Percentiles rank a stretch among this genome's conserved stretches.
Conservation (phyloP, 2,329 filamentous ascomycete species). For the Ceratocystis cubensis region DNA sequence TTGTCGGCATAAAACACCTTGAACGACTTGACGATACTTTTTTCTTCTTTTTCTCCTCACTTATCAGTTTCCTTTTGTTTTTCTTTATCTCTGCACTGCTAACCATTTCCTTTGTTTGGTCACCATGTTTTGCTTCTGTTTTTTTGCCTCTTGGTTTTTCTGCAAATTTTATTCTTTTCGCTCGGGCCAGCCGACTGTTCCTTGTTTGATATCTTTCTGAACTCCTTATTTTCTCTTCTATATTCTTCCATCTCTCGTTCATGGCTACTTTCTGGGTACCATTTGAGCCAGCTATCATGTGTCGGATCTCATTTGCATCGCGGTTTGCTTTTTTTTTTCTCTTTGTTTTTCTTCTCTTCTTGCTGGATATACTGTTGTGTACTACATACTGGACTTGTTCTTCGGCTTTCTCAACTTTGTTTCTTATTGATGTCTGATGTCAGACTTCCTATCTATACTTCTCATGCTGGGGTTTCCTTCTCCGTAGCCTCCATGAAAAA, state of each 20-base stretch:
- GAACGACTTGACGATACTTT: slow-evolving; percentile 19
- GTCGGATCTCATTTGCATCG: slow-evolving; percentile 15
- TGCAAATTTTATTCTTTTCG: background rate
- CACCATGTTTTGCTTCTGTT: slow-evolving; percentile 8
- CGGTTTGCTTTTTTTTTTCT: background rate
- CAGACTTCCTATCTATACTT: background rate
- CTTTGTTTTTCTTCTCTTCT: slow-evolving; percentile 8
- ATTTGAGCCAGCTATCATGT: slow-evolving; percentile 6
- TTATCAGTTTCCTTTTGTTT: slow-evolving; percentile 5
- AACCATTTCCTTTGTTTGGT: slow-evolving; percentile 6
- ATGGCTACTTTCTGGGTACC: slow-evolving; percentile 1
- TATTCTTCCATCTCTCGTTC: slow-evolving; percentile 8
- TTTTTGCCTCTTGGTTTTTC: slow-evolving; percentile 8
- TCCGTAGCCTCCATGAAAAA: background rate
- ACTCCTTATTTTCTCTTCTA: background rate
- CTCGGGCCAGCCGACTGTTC: slow-evolving; percentile 11
- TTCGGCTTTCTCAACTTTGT: background rate
- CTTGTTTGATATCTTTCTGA: slow-evolving; percentile 13
- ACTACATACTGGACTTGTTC: slow-evolving; percentile 4
- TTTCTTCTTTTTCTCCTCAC: slow-evolving; percentile 11
- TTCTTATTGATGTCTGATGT: background rate
- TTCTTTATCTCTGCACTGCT: background rate
- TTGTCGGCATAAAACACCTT: slow-evolving; percentile 17
- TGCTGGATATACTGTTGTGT: background rate
- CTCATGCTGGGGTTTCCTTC: background rate